Base-by-base conservation (phyloP, 1,284 basidiomycete genomes). In the Naganishia albida region DNA sequence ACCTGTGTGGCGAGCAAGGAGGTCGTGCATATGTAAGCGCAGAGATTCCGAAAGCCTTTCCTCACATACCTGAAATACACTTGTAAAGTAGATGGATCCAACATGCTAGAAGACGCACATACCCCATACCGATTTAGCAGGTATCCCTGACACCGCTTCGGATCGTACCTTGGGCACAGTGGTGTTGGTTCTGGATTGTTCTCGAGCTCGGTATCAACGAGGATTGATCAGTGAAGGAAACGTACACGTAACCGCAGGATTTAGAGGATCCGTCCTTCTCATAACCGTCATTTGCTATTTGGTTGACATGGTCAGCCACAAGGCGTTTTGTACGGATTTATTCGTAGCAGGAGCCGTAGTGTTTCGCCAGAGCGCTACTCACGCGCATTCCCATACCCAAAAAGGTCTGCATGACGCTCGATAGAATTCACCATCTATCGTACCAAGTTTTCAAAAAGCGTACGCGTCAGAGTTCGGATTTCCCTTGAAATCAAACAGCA, bases 51-150 rank as follows among this genome's bases (percentile, higher is more conserved):
- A 38, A n/a, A 23, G 4, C 7, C 30, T 18, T 30, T n/a, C 28
- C 3, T 12, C 28, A 8, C 63, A 49, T 25, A 64, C 63, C 38
- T 64, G 34, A 7, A 43, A 51, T 20, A 57, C 63, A 20, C 53
- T 50, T 3, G 63, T 40, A 46, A 64, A 64, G 26, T 56, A 64
- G 44, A 64, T 57, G n/a, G 53, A 51, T 15, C 63, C 63, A 34
- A 64, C n/a, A 57, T 64, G 63, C 63, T 64, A 23, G n/a, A 39
- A 3, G n/a, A n/a, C 10, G n/a, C 13, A 34, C 39, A 49, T 34
- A 6, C 6, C 6, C 10, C 34, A 34, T 10, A 10, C 34, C 34
- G 10, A 34, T 6, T 4, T 10, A 34, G 34, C 34, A 34, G 4
- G 34, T 10, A 4, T 34, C 34, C 34, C 34, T 34, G 4, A 4